Evolutionary conservation across 2,329 filamentous ascomycete genomes (phyloP), one percentile per base, ranked within the genome.

Genomic region (Xylariomycetidae sp.): DNA sequence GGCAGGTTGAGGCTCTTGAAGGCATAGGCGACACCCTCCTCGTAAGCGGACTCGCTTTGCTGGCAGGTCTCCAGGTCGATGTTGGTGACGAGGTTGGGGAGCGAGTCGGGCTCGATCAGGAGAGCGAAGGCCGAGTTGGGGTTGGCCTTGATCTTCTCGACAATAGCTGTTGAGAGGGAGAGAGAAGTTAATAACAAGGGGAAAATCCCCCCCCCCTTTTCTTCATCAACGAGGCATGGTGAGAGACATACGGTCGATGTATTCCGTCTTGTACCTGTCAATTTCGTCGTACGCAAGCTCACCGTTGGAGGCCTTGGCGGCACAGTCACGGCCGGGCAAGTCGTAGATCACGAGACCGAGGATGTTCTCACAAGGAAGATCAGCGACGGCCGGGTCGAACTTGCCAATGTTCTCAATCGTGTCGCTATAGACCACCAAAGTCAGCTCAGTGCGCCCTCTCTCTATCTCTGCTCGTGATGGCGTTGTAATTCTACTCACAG

Each of bases 31-130:
- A 69, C 70, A 47, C 71, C 63, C 36, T 66, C 63, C 36, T 68
- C 58, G 56, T 78, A 77, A 16, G 65, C 63, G 13, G 57, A 49
- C 28, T 66, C 58, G 27, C 71, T 68, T 30, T 58, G 56, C 39
- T 63, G 34, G 54, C 74, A 78, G 48, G 72, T 73, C 42, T 60
- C 40, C 16, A 72, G 59, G 48, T 66, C 62, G 45, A 65, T 42
- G 60, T 78, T 79, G 50, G 74, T 77, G 33, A 78, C 67, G 51
- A 77, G 60, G 62, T 78, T 78, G 38, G 73, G 70, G 16, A 77
- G 63, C 22, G 71, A 74, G 56, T 78, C 74, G 23, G 74, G 73
- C 59, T 78, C 67, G 37, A 74, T 64, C 34, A 71, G 57, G 16
- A 74, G 62, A 30, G 66, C 56, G 38, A 61, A 62, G 39, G 62